phyloP scores from a whole-genome alignment of 2,329 filamentous ascomycete genomes.

The Incumbomyces delicatus region DNA sequence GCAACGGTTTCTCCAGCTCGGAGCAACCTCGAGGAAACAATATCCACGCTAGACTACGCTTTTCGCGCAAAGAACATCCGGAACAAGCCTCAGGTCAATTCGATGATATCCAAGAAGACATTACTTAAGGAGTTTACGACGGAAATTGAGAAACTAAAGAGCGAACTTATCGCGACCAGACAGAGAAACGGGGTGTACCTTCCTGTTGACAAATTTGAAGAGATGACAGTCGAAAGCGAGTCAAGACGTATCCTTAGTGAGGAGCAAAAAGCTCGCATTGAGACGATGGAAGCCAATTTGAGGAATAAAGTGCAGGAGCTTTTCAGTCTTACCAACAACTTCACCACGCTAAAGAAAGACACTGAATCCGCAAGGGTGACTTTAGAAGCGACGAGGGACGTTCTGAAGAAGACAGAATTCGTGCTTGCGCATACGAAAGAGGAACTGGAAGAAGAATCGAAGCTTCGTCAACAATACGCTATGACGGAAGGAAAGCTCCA shows the following conservation, averaged over 20 bases:
- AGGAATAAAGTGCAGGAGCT: constrained; percentile 91
- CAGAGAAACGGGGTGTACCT: constrained; percentile 94
- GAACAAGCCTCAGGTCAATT: constrained; percentile 94
- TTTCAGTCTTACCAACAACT: constrained; percentile 73
- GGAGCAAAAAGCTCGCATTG: constrained; percentile 84
- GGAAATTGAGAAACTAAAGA: constrained; percentile 91
- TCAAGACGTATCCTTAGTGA: constrained; percentile 83
- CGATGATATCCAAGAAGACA: constrained; percentile 85
- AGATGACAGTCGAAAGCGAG: constrained; percentile 85
- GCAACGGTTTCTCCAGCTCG: constrained; percentile 91
- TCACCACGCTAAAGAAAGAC: constrained; percentile 81
- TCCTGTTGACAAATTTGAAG: constrained; percentile 77
- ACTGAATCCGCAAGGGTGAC: constrained; percentile 64
- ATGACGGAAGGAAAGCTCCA: constrained; percentile 71
- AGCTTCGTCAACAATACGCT: constrained; percentile 73
- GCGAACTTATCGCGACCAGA: constrained; percentile 81
- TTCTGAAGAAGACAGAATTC: constrained; percentile 80
- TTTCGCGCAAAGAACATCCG: constrained; percentile 97
- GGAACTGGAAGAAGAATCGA: constrained; percentile 67
- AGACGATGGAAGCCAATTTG: constrained; percentile 81
- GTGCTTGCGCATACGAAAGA: constrained; percentile 69
- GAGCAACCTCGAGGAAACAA: constrained; percentile 93
- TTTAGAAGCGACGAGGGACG: constrained; percentile 68
- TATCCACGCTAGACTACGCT: constrained; percentile 94
- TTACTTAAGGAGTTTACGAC: constrained; percentile 78